phyloP scores from a whole-genome alignment of 1,139 yeast genomes.

The Wickerhamiella infanticola region DNA sequence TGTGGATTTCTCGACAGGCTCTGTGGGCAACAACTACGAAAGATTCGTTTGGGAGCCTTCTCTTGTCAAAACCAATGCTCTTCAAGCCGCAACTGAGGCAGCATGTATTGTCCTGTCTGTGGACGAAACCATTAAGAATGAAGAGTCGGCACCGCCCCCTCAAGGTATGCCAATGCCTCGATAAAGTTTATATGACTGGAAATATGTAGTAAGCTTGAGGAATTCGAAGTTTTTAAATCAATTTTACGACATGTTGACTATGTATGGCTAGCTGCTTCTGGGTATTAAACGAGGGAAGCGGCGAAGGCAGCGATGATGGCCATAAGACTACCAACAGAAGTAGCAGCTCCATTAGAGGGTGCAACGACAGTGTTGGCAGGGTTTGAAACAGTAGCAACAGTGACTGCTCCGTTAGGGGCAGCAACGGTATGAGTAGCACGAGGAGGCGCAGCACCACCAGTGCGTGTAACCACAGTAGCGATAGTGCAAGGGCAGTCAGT shows the following conservation, averaged over 20 bases:
- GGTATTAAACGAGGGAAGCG: too few relatives aligned
- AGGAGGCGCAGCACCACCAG: not conserved
- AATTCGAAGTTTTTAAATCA: too few relatives aligned
- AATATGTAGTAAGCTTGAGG: too few relatives aligned
- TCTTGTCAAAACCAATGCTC: conserved; percentile 82
- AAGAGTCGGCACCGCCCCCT: conserved; percentile 34
- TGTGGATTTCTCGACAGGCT: conserved; percentile 73
- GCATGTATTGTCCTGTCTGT: conserved; percentile 82
- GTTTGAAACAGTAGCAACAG: not conserved
- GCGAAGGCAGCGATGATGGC: not conserved
- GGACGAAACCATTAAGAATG: conserved; percentile 87
- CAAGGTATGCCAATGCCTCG: conserved; percentile 7
- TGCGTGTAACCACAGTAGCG: conserved; percentile 21
- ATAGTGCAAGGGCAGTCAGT: conserved; percentile 26
- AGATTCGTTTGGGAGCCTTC: conserved; percentile 97
- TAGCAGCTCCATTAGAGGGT: not conserved
- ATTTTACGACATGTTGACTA: too few relatives aligned
- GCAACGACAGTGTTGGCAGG: not conserved
- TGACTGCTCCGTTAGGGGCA: not conserved
- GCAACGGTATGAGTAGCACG: not conserved
- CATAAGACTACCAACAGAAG: not conserved
- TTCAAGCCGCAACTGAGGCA: conserved; percentile 94
- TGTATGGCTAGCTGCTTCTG: too few relatives aligned
- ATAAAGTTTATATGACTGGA: not conserved
- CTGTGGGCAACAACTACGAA: conserved; percentile 68